phyloP scores from a whole-genome alignment of 1,284 basidiomycete species.

The Peniophora sp. region DNA sequence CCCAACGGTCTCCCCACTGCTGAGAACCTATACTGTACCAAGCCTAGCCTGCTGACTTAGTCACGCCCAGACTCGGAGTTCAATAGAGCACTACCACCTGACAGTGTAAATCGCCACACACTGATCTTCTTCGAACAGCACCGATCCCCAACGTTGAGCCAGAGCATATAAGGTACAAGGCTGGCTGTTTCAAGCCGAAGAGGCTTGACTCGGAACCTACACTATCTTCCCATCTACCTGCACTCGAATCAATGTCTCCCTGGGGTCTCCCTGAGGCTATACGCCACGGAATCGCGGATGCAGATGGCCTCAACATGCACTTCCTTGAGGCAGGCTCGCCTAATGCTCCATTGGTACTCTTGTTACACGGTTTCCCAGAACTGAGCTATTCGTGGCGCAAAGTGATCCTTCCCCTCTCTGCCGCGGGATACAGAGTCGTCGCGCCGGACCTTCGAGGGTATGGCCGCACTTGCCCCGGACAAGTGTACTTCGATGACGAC shows the following conservation, averaged over 20 bases:
- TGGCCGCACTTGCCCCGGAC: conserved; percentile 21
- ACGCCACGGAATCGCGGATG: conserved; percentile 10
- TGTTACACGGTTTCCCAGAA: conserved; percentile 62
- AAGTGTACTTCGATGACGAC: conserved; percentile 38
- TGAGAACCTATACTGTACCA: no score
- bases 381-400: conserved; percentile 59
- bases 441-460: conserved; percentile 27
- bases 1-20: no score
- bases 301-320: conserved; percentile 38
- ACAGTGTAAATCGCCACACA: no score
- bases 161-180: neutral
- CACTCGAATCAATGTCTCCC: neutral
- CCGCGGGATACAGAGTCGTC: conserved; percentile 27
- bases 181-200: neutral
- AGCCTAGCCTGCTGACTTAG: no score
- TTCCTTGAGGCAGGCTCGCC: conserved; percentile 39
- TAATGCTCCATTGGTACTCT: conserved; percentile 38
- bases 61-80: no score
- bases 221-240: neutral
- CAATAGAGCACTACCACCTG: no score
- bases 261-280: conserved; percentile 11
- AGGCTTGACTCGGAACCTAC: neutral
- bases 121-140: no score
- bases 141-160: no score
- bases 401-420: conserved; percentile 39